Base-by-base conservation (phyloP, 1,284 basidiomycete species). In the Ganoderma meredithae region DNA sequence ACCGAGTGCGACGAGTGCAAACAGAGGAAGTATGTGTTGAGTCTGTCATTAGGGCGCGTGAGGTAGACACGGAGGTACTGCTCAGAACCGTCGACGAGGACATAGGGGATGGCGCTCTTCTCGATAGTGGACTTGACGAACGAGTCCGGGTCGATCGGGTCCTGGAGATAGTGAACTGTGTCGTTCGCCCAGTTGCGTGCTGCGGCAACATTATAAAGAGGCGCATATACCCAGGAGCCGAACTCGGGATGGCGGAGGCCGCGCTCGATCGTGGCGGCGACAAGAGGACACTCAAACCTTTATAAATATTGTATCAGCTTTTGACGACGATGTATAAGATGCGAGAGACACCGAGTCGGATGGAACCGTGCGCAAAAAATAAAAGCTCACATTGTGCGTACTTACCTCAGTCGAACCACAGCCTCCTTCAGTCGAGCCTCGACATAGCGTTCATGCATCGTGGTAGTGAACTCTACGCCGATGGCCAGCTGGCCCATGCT, bases 241-340 rank as follows among this genome's bases (percentile, higher is more conserved):
- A 65, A 41, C 58, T 40, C 9, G 43, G 63, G 58, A 25, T 33
- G n/a, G 17, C 36, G 64, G 49, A 65, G 12, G 39, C 39, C 59
- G 8, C 7, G 13, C 39, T 43, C 36, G 39, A 43, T n/a, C n/a
- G 59, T 22, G 10, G 59, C 31, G 1, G 59, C 39, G 2, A 60
- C 33, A 15, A 60, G 19, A 25, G 39, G 39, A 19, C 59, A 60
- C 5, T 22, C 49, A 10, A 52, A 52, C 10, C 49, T 52, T 2
- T n/a, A 3, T 1, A 44, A 17, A 44, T 44, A 44, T n/a, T 44
- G 31, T 31, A 31, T 31, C 31, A 31, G 31, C 31, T 31, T 31
- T 31, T 1, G 2, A n/a, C n/a, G n/a, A n/a, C n/a, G n/a, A n/a
- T n/a, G n/a, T 36, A 36, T 36, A 36, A 36, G 33, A 36, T 8